A percentile compares a stretch with the other conserved stretches of the same genome.
Evolutionary conservation across 2,329 filamentous ascomycete species (phyloP).

Genomic region (Neoscytalidium dimidiatum): DNA sequence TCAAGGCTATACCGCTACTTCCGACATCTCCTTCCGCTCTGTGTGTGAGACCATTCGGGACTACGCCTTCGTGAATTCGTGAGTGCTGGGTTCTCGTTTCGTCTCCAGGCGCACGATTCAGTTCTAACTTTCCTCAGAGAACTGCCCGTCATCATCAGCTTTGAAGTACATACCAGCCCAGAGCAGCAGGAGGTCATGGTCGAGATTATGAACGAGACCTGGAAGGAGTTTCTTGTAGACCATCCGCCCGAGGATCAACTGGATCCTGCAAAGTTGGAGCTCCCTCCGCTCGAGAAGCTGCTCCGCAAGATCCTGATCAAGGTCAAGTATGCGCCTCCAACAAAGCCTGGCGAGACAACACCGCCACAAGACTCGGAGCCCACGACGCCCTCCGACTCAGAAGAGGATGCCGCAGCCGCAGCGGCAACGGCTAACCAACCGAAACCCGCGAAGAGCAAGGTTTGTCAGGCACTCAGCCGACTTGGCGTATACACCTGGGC

Average conservation of each 20-base stretch:
- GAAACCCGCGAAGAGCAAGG: conserved; percentile 48
- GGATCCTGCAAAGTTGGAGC: conserved; percentile 44
- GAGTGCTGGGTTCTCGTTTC: neutral
- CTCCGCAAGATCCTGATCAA: conserved; percentile 71
- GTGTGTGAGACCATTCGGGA: conserved; percentile 81
- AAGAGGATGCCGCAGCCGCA: conserved; percentile 33
- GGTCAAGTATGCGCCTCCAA: conserved; percentile 49
- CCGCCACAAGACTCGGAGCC: conserved; percentile 28
- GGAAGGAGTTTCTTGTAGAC: conserved; percentile 74
- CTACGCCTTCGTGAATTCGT: conserved; percentile 70
- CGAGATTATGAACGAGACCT: conserved; percentile 87
- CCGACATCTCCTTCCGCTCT: conserved; percentile 81
- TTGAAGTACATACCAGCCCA: conserved; percentile 83
- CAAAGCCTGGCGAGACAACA: conserved; percentile 29
- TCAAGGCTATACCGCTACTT: conserved; percentile 72
- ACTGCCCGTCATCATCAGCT: conserved; percentile 84
- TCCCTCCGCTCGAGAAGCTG: conserved; percentile 66
- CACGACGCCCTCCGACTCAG: conserved; percentile 39
- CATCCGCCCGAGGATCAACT: conserved; percentile 52
- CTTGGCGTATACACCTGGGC: conserved; percentile 86
- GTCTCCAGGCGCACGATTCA: too few relatives aligned
- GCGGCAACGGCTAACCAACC: neutral
- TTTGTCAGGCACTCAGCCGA: conserved; percentile 70
- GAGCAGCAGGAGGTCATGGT: conserved; percentile 93
- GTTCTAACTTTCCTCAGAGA: conserved; percentile 39